phyloP scores from a whole-genome alignment of 179 eudicot species.

The Patellifolia procumbens region DNA sequence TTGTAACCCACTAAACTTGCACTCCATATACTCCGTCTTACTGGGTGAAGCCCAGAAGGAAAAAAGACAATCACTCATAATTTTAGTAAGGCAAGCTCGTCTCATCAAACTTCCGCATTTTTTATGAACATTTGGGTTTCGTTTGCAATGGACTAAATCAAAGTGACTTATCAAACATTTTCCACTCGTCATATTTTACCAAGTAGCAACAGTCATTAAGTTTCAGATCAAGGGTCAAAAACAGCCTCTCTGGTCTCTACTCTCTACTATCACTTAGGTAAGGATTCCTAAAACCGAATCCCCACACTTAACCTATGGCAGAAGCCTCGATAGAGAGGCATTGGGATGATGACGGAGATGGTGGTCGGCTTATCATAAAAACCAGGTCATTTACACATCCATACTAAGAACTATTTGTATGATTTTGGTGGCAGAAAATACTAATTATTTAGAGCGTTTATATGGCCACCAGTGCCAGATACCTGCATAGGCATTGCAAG shows the following conservation, averaged over 20 bases:
- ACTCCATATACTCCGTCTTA: no score
- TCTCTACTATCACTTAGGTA: neutral
- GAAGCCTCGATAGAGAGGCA: neutral
- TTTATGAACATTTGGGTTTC: neutral
- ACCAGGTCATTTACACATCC: neutral
- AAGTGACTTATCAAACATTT: neutral
- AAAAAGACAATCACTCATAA: neutral
- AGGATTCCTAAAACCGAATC: neutral
- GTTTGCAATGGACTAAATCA: neutral
- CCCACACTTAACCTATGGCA: neutral
- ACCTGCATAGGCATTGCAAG: conserved; percentile 97
- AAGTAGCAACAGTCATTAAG: neutral
- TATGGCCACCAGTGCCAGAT: conserved; percentile 11
- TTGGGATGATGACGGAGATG: neutral
- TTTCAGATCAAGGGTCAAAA: conserved; percentile 2
- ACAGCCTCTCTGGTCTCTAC: no score
- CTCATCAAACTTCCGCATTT: neutral
- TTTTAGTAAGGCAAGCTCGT: neutral
- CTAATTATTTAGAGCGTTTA: neutral
- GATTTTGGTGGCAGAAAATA: conserved; percentile 6
- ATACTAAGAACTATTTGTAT: neutral
- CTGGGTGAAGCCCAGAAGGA: no score
- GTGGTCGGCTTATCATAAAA: neutral
- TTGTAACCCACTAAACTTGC: no score
- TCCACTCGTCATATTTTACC: neutral